Base-by-base conservation (phyloP, 441 rosid genomes). In the Daphne laureola region DNA sequence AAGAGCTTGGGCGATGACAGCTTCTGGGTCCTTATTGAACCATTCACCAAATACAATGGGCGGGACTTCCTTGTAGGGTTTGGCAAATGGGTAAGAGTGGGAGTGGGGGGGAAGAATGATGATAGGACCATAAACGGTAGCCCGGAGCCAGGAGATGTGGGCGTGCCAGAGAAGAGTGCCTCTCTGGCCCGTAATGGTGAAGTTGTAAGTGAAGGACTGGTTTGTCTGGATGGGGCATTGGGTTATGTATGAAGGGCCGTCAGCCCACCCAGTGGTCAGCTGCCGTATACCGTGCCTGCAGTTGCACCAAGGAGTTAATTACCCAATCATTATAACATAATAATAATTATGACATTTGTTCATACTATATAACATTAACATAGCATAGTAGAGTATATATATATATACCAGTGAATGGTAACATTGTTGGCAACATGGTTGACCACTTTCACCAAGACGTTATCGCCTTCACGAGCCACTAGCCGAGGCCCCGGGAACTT, bases 131-230 rank as follows among this genome's bases (percentile, higher is more conserved):
- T 67, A 16, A 55, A 72, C 9, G 3, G 66, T 63, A 3, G 64
- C 56, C 60, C 76, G 63, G 23, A 72, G 49, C 76, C 76, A 72
- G 21, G 76, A 63, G 15, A 56, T 49, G 38, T 72, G 77, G 9
- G 73, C 77, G 55, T 72, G 77, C 67, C 70, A 72, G 4, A 58
- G 50, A 15, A 72, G 55, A 25, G 76, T 72, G 38, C 76, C 76
- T 49, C 72, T 53, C 44, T 72, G 76, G 8, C 76, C 76, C 3
- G 57, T 48, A 14, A 64, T 50, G 35, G 76, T 72, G 72, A 72
- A 72, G 62, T 72, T 72, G 63, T 72, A 67, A 6, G 46, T 21
- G 44, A 53, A 72, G 4, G 64, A 58, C 54, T 67, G 76, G 38
- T 58, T 62, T 16, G 66, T 57, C 41, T 57, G 73, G 8, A 72